Conservation (phyloP, 106 monocot species). For the Narthecium ossifragum region DNA sequence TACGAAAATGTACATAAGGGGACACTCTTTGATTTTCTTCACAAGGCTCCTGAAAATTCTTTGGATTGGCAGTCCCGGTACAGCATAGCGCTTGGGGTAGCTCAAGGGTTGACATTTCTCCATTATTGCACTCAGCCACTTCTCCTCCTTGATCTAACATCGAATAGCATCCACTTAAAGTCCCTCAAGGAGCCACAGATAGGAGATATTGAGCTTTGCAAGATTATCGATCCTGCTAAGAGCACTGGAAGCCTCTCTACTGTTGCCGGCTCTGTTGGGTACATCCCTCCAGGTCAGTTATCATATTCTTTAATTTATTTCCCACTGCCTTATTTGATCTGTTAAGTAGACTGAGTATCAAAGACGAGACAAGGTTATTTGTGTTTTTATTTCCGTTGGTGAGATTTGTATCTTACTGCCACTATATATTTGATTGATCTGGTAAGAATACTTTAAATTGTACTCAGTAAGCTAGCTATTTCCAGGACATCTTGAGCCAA, state of each 20-base stretch:
- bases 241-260: constrained; percentile 55
- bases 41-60: constrained; percentile 12
- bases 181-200: constrained; percentile 61
- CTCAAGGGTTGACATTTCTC: constrained; percentile 61
- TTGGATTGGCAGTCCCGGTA: constrained; percentile 61
- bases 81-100: constrained; percentile 53
- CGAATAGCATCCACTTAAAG: constrained; percentile 57
- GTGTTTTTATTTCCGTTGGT: too few relatives aligned
- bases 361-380: too few relatives aligned
- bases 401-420: too few relatives aligned
- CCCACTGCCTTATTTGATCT: too few relatives aligned
- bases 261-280: constrained; percentile 67
- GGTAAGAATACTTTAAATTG: too few relatives aligned
- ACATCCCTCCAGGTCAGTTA: constrained; percentile 63
- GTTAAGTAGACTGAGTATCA: too few relatives aligned
- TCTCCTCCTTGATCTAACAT: constrained; percentile 64
- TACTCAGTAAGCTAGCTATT: too few relatives aligned
- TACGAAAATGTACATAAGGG: constrained; percentile 48
- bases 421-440: too few relatives aligned
- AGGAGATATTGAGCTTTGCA: constrained; percentile 70
- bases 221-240: constrained; percentile 58
- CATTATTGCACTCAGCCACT: constrained; percentile 52
- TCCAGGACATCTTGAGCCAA: too few relatives aligned
- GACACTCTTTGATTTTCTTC: constrained; percentile 56
- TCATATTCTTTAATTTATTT: too few relatives aligned